These are phyloP conservation scores for Capsicum chinense DNA, from an alignment of 257 asterid genomes.

Conservation along the genomic window DNA sequence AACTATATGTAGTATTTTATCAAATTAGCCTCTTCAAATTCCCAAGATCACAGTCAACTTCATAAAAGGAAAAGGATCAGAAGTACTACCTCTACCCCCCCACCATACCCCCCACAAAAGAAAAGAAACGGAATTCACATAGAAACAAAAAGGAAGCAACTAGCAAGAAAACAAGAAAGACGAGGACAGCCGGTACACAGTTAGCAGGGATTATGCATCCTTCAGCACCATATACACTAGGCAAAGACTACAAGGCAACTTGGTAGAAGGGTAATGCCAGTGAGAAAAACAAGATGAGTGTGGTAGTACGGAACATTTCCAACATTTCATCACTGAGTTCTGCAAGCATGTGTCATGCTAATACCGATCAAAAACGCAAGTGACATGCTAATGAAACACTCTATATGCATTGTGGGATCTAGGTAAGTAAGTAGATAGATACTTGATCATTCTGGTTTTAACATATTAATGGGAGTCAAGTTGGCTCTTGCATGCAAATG, in stretches of 20 bases:
- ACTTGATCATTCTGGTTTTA: not conserved
- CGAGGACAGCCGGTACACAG: not conserved
- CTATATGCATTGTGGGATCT: not conserved
- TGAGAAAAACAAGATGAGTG: not conserved
- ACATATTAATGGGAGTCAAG: not conserved
- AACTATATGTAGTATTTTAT: not conserved
- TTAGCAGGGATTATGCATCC: constrained; percentile 13
- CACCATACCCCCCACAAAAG: too few species aligned
- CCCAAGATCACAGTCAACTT: not conserved
- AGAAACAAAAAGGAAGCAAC: too few species aligned
- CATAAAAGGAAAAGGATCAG: not conserved
- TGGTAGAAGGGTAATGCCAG: not conserved
- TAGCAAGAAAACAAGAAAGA: not conserved
- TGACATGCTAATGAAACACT: not conserved
- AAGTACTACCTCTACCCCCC: not conserved
- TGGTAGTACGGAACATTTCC: not conserved
- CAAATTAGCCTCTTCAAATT: not conserved
- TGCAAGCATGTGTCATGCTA: not conserved
- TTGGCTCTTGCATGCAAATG: not conserved
- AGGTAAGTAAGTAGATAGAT: not conserved
- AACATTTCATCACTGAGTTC: not conserved
- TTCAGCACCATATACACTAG: not conserved
- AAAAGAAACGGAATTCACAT: too few species aligned
- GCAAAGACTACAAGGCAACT: not conserved
- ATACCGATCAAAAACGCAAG: not conserved